Percentiles rank a stretch among this genome's conserved stretches.
Conservation (phyloP, 805 yeast species). For the Kodamaea kaohsiungensis region DNA sequence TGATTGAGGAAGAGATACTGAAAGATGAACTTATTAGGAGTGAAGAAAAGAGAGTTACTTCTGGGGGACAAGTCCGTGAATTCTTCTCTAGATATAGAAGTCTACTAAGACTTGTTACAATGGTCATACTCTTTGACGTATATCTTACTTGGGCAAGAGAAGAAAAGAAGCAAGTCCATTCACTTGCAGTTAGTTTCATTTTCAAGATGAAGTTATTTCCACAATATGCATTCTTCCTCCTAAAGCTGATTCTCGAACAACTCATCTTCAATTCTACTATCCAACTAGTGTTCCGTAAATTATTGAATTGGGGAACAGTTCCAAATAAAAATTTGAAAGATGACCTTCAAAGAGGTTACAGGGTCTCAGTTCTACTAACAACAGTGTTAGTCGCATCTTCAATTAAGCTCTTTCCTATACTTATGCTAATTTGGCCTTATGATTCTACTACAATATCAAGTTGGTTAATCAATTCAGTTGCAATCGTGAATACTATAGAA, state of each 20-base stretch:
- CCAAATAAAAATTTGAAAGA: constrained; percentile 18
- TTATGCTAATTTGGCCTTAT: constrained; percentile 96
- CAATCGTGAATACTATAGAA: constrained; percentile 65
- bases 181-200: constrained; percentile 23
- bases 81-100: constrained; percentile 21
- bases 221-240: constrained; percentile 60
- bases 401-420: constrained; percentile 81
- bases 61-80: neutral
- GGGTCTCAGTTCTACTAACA: constrained; percentile 53
- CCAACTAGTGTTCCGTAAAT: constrained; percentile 22
- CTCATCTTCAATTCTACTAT: constrained; percentile 39
- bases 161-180: constrained; percentile 54
- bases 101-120: constrained; percentile 49
- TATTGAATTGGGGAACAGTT: constrained; percentile 22
- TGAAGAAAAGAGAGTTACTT: no score
- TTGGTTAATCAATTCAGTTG: constrained; percentile 57
- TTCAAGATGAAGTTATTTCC: constrained; percentile 36
- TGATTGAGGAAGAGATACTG: constrained; percentile 35
- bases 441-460: constrained; percentile 69
- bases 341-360: constrained; percentile 34
- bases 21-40: no score
- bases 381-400: constrained; percentile 76
- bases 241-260: constrained; percentile 52
- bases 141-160: constrained; percentile 91
- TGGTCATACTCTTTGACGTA: constrained; percentile 80